These are phyloP conservation scores for Rhododendron ovatum DNA, from an alignment of 148 eudicot genomes.

Conservation along the genomic window DNA sequence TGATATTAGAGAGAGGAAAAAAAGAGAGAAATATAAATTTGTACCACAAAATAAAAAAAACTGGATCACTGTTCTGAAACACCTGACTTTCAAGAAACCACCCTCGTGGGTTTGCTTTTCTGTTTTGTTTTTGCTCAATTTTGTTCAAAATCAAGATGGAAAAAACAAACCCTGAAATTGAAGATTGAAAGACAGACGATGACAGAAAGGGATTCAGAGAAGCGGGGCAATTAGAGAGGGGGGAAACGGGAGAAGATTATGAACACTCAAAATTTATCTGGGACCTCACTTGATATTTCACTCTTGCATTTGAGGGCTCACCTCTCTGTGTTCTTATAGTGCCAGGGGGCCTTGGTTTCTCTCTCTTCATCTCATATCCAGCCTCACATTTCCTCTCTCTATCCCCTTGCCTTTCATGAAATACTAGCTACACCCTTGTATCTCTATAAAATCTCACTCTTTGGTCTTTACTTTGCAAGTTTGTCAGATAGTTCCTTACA, in stretches of 20 bases:
- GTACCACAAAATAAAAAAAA: not conserved
- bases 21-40: not conserved
- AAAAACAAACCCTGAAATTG: constrained; percentile 29
- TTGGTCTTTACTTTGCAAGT: not conserved
- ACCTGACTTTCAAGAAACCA: constrained; percentile 43
- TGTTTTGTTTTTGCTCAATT: not conserved
- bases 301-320: constrained; percentile 9
- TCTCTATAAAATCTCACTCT: not conserved
- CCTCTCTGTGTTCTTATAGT: constrained; percentile 9
- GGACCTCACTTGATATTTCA: constrained; percentile 30
- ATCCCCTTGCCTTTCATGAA: not conserved
- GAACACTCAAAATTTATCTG: constrained; percentile 10
- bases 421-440: not conserved
- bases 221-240: constrained; percentile 30
- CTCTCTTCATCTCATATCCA: constrained; percentile 9
- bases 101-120: constrained; percentile 17
- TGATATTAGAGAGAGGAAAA: not conserved
- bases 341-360: constrained; percentile 9
- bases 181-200: constrained; percentile 40
- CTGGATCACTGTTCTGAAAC: constrained; percentile 52
- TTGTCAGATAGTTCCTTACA: not conserved
- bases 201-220: constrained; percentile 55
- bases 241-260: not conserved
- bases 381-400: constrained; percentile 1
- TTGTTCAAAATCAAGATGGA: constrained; percentile 12